These are phyloP conservation scores for Aspergillus bombycis DNA, from an alignment of 2,329 filamentous ascomycete genomes.

Conservation along the genomic window DNA sequence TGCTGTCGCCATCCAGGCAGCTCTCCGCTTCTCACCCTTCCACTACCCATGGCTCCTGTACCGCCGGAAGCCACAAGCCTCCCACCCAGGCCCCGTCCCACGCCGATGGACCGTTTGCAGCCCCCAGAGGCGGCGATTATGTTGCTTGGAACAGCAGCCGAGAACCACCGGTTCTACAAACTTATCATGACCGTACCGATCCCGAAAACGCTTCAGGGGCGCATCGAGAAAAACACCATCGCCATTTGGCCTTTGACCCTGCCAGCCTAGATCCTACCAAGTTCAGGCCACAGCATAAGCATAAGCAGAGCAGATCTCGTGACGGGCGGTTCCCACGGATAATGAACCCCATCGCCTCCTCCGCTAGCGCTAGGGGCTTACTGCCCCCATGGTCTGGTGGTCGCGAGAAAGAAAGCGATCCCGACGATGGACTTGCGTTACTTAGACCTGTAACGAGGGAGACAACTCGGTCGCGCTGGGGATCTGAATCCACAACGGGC, in stretches of 20 bases:
- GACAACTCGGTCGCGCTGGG: constrained; percentile 36
- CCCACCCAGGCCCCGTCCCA: constrained; percentile 14
- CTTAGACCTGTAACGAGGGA: constrained; percentile 36
- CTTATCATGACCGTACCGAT: constrained; percentile 13
- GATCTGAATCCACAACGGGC: constrained; percentile 35
- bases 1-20: constrained; percentile 20
- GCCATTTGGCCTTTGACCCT: constrained; percentile 23
- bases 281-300: constrained; percentile 24
- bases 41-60: constrained; percentile 28
- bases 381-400: constrained; percentile 35
- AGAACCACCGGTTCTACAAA: constrained; percentile 13
- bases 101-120: constrained; percentile 20
- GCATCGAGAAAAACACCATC: constrained; percentile 20
- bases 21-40: constrained; percentile 23
- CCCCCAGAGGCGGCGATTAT: constrained; percentile 15
- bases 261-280: constrained; percentile 17
- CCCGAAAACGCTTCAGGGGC: constrained; percentile 5
- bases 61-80: constrained; percentile 17
- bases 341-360: constrained; percentile 38
- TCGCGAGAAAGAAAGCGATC: constrained; percentile 36
- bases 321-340: constrained; percentile 34
- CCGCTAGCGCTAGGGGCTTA: constrained; percentile 33
- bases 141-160: neutral
- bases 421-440: constrained; percentile 33
- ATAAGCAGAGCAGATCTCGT: constrained; percentile 36